Percentiles rank a stretch among this genome's conserved stretches.
These are phyloP conservation scores for Penicillium sp. DNA, from an alignment of 2,329 filamentous ascomycete species.

Conservation along the genomic window DNA sequence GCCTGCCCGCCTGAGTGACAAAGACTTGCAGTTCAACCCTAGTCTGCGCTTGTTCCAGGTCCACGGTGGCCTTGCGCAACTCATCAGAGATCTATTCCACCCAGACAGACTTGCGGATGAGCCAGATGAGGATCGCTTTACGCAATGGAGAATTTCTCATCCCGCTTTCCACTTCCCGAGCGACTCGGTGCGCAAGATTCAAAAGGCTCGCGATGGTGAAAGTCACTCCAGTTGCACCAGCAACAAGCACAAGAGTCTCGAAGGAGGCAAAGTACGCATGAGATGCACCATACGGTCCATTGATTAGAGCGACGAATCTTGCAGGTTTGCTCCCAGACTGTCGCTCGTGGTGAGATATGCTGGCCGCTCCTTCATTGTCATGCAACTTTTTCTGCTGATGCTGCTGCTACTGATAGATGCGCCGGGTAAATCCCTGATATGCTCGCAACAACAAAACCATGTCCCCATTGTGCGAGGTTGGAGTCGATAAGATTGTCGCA, in stretches of 20 bases:
- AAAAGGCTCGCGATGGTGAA: constrained; percentile 11
- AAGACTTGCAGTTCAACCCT: constrained; percentile 4
- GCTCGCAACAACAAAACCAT: constrained; percentile 10
- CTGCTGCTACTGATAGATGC: not conserved
- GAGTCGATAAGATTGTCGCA: constrained; percentile 9
- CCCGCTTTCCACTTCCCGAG: constrained; percentile 1
- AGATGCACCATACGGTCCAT: constrained; percentile 9
- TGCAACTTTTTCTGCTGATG: not conserved
- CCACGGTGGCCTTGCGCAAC: not conserved
- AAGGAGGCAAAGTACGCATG: constrained; percentile 8
- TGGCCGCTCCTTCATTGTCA: too few relatives aligned
- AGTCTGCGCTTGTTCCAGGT: constrained; percentile 1
- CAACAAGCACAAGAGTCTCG: constrained; percentile 8
- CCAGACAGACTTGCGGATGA: constrained; percentile 4
- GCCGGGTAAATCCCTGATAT: constrained; percentile 6
- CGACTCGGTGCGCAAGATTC: constrained; percentile 1
- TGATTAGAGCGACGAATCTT: not conserved
- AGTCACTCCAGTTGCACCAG: constrained; percentile 7
- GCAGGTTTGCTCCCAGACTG: not conserved
- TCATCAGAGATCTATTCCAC: constrained; percentile 8
- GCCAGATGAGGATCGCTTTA: constrained; percentile 7
- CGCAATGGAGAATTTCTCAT: constrained; percentile 3
- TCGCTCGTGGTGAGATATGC: not conserved
- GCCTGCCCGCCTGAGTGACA: constrained; percentile 1
- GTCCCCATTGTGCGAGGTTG: constrained; percentile 8